A percentile compares a stretch with the other conserved stretches of the same genome.
These are phyloP conservation scores for Annona squamosa DNA, from an alignment of 164 flowering plant species.

Conservation along the genomic window DNA sequence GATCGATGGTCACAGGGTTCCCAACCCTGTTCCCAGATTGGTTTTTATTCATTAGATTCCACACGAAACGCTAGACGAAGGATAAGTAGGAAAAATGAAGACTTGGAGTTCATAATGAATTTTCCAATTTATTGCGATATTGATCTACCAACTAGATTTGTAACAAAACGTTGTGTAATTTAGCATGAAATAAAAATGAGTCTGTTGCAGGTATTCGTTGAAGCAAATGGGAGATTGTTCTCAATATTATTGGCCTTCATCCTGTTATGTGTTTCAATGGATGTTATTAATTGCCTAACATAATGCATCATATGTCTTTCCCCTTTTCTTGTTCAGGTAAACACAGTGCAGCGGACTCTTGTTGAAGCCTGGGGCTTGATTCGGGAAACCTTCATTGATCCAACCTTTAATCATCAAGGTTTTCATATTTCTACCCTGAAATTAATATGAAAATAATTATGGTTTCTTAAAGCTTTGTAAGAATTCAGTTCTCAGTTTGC, in stretches of 20 bases:
- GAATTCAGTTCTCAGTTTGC: background rate
- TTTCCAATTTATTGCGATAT: too few relatives aligned
- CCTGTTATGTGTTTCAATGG: background rate
- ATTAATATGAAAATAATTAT: background rate
- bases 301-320: background rate
- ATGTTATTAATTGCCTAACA: background rate
- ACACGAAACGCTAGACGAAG: too few relatives aligned
- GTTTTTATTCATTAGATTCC: background rate
- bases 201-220: too few relatives aligned
- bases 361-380: slow-evolving; percentile 97
- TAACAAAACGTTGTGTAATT: too few relatives aligned
- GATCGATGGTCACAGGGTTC: background rate
- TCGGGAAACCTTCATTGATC: slow-evolving; percentile 84
- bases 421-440: background rate
- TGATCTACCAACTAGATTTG: too few relatives aligned
- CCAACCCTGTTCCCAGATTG: background rate
- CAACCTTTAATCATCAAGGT: slow-evolving; percentile 98
- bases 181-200: too few relatives aligned
- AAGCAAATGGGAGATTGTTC: too few relatives aligned
- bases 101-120: too few relatives aligned
- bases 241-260: background rate
- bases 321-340: slow-evolving; percentile 43
- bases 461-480: background rate
- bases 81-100: too few relatives aligned
- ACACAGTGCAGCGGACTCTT: slow-evolving; percentile 88